Evolutionary conservation across 2,329 filamentous ascomycete genomes (phyloP), one percentile per base, ranked within the genome.

Genomic region (Alternaria brassicicola): DNA sequence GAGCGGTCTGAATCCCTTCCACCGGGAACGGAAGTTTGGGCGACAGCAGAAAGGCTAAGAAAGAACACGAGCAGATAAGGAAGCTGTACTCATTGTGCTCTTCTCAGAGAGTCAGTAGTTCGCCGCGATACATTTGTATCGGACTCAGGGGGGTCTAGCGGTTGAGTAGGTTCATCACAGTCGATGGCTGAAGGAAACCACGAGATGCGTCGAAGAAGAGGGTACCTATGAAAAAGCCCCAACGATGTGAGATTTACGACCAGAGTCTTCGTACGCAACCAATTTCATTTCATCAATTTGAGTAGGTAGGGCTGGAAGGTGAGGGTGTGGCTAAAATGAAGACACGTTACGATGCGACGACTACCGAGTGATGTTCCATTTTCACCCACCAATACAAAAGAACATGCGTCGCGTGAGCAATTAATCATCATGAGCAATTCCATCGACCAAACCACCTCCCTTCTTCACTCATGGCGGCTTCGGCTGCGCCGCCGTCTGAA

Each of bases 381-480:
- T n/a, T n/a, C 23, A 23, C 25, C 39, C 13, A 15, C 21, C 25
- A 13, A 42, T 8, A 25, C 15, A 82, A 0, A 19, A 69, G 1
- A 77, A 77, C 6, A n/a, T n/a, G n/a, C n/a, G n/a, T n/a, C n/a
- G n/a, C n/a, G n/a, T n/a, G n/a, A n/a, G n/a, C n/a, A n/a, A n/a
- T n/a, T n/a, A n/a, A n/a, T n/a, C n/a, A 76, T 85, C 45, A 75
- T 78, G 53, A 78, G 82, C 9, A 74, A 72, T 42, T 83, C 78
- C 68, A 71, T 85, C 82, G 0, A 9, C 13, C 42, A 66, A 69
- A 13, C 69, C 78, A 9, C 79, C 81, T 2, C 68, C 85, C 12
- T 79, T 85, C 73, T 85, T 86, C 71, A 75, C 80, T 31, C 84
- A 86, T 61, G 84, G 84, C 36, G 83, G 83, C 47, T 84, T 85